Evolutionary conservation across 1,284 basidiomycete species (phyloP).

Genomic region (Irpex lacteus): DNA sequence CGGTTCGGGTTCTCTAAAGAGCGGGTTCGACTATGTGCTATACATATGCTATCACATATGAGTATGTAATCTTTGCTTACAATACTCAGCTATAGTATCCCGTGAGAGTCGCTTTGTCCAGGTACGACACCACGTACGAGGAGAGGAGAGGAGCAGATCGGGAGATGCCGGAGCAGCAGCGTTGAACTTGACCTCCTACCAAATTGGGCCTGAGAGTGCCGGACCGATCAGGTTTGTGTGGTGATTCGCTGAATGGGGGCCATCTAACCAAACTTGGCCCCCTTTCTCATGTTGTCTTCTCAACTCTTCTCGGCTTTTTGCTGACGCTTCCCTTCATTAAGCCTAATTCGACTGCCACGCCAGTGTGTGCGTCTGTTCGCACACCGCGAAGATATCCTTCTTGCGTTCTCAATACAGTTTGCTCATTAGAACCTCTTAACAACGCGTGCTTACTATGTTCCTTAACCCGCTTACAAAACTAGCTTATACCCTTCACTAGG

Average conservation of each 20-base stretch:
- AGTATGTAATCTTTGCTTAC: neutral
- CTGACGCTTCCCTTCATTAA: conserved; percentile 4
- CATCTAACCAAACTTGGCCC: conserved; percentile 8
- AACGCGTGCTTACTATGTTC: neutral
- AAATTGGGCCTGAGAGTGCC: neutral
- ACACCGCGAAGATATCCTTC: neutral
- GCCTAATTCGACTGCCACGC: neutral
- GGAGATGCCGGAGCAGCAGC: neutral
- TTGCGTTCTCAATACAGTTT: neutral
- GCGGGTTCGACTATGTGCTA: neutral
- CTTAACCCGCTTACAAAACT: neutral
- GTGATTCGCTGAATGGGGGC: neutral
- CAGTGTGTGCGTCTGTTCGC: neutral
- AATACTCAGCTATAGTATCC: neutral
- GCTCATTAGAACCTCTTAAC: neutral
- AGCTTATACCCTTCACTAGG: neutral
- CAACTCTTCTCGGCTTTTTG: conserved; percentile 3
- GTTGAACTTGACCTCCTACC: neutral
- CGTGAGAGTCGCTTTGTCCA: neutral
- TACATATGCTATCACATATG: neutral
- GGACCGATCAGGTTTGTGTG: neutral
- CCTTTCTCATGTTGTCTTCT: neutral
- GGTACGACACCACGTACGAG: no score
- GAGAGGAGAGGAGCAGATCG: neutral
- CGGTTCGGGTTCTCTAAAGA: neutral